These are phyloP conservation scores for Fusarium circinatum DNA, from an alignment of 2,329 filamentous ascomycete genomes.

Conservation along the genomic window DNA sequence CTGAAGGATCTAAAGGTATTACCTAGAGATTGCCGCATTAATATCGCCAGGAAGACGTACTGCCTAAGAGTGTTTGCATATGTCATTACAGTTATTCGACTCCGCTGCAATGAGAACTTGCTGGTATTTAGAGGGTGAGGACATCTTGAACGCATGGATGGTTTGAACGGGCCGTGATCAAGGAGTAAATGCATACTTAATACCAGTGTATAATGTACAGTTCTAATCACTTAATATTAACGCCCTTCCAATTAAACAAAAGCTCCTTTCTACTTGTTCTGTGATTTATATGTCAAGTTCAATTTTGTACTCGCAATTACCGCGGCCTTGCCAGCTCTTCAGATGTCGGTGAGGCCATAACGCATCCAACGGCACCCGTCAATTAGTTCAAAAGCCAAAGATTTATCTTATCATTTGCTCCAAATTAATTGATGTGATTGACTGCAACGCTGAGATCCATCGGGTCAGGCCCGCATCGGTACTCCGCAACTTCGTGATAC, in stretches of 20 bases:
- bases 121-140: rapidly evolving
- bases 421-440: rapidly evolving
- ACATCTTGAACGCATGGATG: background rate
- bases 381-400: rapidly evolving
- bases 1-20: background rate
- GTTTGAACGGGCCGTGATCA: rapidly evolving
- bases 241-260: rapidly evolving
- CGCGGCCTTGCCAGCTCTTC: background rate
- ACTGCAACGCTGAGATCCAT: background rate
- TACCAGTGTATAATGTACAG: rapidly evolving
- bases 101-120: background rate
- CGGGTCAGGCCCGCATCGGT: rapidly evolving
- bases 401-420: rapidly evolving
- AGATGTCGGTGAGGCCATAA: background rate
- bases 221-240: rapidly evolving
- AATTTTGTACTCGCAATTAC: rapidly evolving
- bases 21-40: rapidly evolving
- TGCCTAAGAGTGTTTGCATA: rapidly evolving
- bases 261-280: rapidly evolving
- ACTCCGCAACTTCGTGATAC: background rate
- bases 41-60: rapidly evolving
- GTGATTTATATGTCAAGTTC: rapidly evolving
- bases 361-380: rapidly evolving
- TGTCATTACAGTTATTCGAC: background rate
- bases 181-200: rapidly evolving